Evolutionary conservation across 2,329 filamentous ascomycete species (phyloP), one percentile per base, ranked within the genome.

Genomic region (Bipolaris sorokiniana): DNA sequence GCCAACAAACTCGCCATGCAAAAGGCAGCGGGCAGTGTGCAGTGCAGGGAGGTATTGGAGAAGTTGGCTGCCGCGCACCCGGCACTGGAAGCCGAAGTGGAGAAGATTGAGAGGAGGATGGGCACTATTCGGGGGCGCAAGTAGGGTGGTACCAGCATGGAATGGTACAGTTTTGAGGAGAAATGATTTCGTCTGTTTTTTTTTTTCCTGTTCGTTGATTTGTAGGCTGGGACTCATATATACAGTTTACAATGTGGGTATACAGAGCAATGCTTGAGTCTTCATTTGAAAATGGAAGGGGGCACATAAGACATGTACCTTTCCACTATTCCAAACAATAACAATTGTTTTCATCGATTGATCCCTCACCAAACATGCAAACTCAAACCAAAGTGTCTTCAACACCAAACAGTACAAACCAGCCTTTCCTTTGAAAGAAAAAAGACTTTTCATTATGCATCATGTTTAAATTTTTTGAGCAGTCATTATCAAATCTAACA

Each of bases 1-100:
- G 63, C 56, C 0, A 68, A 71, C 48, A 72, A 71, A 40, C 42
- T 73, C 1, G 64, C 62, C 7, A 61, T 54, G 9, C 56, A 58
- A 31, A 18, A 23, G 45, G n/a, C 51, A 37, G 9, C 34, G 26
- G 15, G 36, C 3, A 2, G 26, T 28, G n/a, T 16, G 7, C 33
- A 51, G 13, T 48, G 57, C 6, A 20, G 54, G 1, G 50, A 56
- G 0, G 28, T 23, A 5, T 13, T 65, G 3, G 36, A 62, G 10
- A 49, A 42, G 15, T 11, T 66, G 10, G n/a, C 55, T 7, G 41
- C 52, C 23, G 51, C 60, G 15, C 34, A 64, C 7, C 34, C 54
- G 4, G 20, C 20, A 1, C 53, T 68, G 3, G 60, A 53, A 41
- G 20, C 18, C 5, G 54, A 54, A 7, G 51, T 67, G 9, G 53